Conservation (phyloP, 768 basidiomycete species). For the Tubosaeta brunneosetosa region DNA sequence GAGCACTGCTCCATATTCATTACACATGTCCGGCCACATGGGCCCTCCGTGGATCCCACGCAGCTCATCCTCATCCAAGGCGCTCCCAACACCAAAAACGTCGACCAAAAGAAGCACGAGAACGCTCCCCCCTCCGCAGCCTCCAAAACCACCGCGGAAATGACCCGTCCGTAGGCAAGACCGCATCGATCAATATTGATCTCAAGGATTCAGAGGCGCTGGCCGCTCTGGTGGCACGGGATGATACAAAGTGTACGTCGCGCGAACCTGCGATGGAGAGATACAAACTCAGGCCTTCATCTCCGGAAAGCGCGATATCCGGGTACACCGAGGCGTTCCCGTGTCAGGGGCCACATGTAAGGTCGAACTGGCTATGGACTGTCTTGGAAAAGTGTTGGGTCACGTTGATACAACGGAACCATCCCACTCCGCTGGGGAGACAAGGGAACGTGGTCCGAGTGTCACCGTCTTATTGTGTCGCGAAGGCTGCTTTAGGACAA, state of each 20-base stretch:
- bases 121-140: neutral
- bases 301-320: conserved; percentile 24
- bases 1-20: neutral
- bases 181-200: conserved; percentile 19
- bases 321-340: conserved; percentile 28
- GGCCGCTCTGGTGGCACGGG: conserved; percentile 13
- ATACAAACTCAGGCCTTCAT: conserved; percentile 21
- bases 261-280: conserved; percentile 25
- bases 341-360: conserved; percentile 7
- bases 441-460: conserved; percentile 8
- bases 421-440: conserved; percentile 11
- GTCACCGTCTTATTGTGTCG: conserved; percentile 9
- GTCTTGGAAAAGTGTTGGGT: conserved; percentile 11
- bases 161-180: conserved; percentile 8
- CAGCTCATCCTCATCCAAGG: conserved; percentile 3
- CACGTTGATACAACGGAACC: conserved; percentile 7
- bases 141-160: conserved; percentile 22
- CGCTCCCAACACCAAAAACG: conserved; percentile 7
- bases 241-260: conserved; percentile 12
- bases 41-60: conserved; percentile 3
- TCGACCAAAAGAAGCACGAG: conserved; percentile 8
- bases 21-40: conserved; percentile 4
- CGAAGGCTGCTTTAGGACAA: conserved; percentile 13
- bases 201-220: conserved; percentile 4
- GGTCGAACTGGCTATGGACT: conserved; percentile 25